A percentile compares a stretch with the other conserved stretches of the same genome.
These are phyloP conservation scores for Purpureocillium takamizusanense DNA, from an alignment of 2,329 filamentous ascomycete species.

Conservation along the genomic window DNA sequence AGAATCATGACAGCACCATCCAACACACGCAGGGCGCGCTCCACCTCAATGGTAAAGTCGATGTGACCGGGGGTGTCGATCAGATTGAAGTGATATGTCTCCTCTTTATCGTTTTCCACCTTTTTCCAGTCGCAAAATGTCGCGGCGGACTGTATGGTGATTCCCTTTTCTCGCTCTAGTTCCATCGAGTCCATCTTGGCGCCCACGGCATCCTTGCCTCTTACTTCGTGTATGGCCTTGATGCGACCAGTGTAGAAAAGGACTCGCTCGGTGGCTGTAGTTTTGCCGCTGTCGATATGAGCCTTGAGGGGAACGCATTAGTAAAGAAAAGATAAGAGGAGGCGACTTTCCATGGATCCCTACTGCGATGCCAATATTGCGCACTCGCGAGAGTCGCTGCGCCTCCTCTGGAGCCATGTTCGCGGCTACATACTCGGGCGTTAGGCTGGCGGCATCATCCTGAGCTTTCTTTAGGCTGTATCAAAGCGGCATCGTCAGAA, in stretches of 20 bases:
- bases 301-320: no score
- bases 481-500: slow-evolving; percentile 6
- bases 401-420: slow-evolving; percentile 76
- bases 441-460: slow-evolving; percentile 41
- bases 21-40: slow-evolving; percentile 85
- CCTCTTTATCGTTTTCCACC: slow-evolving; percentile 71
- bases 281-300: slow-evolving; percentile 98
- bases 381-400: slow-evolving; percentile 67
- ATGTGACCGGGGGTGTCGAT: slow-evolving; percentile 98
- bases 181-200: slow-evolving; percentile 99
- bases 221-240: slow-evolving; percentile 93
- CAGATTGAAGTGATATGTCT: slow-evolving; percentile 94
- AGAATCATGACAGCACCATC: slow-evolving; percentile 98
- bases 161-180: slow-evolving; percentile 93
- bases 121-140: slow-evolving; percentile 98
- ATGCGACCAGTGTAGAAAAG: slow-evolving; percentile 97
- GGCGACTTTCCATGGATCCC: slow-evolving; percentile 12
- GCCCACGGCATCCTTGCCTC: slow-evolving; percentile 87
- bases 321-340: no score
- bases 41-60: slow-evolving; percentile 98
- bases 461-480: slow-evolving; percentile 41
- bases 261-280: slow-evolving; percentile 90
- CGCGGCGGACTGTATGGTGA: slow-evolving; percentile 96
- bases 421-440: slow-evolving; percentile 56
- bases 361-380: slow-evolving; percentile 97